Evolutionary conservation across 129 eudicot species (phyloP), one percentile per base, ranked within the genome.

Genomic region (Centaurea solstitialis): DNA sequence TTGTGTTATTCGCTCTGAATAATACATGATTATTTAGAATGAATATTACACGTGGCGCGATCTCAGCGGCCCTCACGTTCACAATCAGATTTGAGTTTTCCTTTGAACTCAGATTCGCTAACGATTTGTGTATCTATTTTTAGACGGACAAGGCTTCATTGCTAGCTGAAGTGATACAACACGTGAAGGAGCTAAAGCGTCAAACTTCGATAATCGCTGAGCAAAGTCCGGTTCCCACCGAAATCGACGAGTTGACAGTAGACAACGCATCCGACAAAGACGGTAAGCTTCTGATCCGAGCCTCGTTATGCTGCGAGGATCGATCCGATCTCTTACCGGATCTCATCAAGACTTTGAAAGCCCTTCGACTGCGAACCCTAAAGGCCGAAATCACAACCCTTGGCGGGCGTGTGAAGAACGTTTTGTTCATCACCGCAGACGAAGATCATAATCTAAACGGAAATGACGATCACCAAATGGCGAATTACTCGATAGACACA

Each of bases 101-200:
- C 1, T 26, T 26, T 26, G 30, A 26, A 26, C 30, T 26, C 2
- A 17, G 45, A 9, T 38, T 73, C 11, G 66, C 65, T 77, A 70
- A 50, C 62, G 30, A 4, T 70, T 4, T 66, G 21, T 43, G 13
- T 62, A 47, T 9, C 26, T 9, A 67, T 26, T 18, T 30, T 35
- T 43, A 95, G 99, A 95, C 99, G 68, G 99, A 95, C 85, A 95
- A 95, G 84, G 99, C 99, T 10, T 95, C 99, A 43, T 88, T 95
- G 87, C 89, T 95, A 39, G 99, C 99, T 7, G 98, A 95, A 76
- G 99, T 95, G 12, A 93, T 95, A 78, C 97, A 92, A 38, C 99
- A 93, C n/a, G 97, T 95, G 72, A 95, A 91, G 81, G 99, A 95
- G 86, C 87, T 92, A 33, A 88, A 91, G 80, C 89, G 88, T 18